phyloP scores from a whole-genome alignment of 2,329 filamentous ascomycete species.

The Daldinia sp. region DNA sequence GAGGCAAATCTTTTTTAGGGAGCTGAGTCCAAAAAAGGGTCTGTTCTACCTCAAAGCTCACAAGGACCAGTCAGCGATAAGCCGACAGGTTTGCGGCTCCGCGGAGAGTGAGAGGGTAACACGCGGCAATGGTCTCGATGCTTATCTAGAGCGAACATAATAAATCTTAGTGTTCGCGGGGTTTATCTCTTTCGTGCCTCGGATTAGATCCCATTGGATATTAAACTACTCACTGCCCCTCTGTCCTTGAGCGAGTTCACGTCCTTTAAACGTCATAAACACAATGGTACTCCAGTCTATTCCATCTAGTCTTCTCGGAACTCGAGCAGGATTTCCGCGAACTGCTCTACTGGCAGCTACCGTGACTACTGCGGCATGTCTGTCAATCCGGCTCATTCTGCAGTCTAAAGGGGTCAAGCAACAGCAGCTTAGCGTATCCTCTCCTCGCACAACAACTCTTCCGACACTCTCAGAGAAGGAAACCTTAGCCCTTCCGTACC shows the following conservation, averaged over 20 bases:
- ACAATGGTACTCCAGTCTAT: slow-evolving; percentile 11
- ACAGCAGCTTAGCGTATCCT: slow-evolving; percentile 23
- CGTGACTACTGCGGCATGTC: slow-evolving; percentile 3
- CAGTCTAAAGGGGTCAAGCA: background rate
- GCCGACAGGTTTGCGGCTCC: background rate
- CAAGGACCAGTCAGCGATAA: background rate
- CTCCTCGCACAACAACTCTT: slow-evolving; percentile 24
- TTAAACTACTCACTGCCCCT: slow-evolving; percentile 14
- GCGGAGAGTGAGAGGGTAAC: background rate
- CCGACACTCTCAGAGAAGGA: slow-evolving; percentile 8
- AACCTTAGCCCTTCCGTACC: slow-evolving; percentile 67
- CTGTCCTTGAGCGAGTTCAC: background rate
- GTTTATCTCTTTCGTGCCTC: background rate
- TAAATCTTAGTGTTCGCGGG: slow-evolving; percentile 18
- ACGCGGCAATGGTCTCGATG: background rate
- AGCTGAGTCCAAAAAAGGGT: background rate
- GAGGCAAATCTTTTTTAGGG: background rate
- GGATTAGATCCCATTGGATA: slow-evolving; percentile 5
- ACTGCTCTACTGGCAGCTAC: slow-evolving; percentile 11
- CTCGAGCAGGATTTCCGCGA: slow-evolving; percentile 3
- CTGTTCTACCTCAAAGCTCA: background rate
- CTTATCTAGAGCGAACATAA: slow-evolving; percentile 1
- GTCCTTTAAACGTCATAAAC: background rate
- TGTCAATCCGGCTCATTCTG: slow-evolving; percentile 10
- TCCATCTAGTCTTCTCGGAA: slow-evolving; percentile 4